Evolutionary conservation across 139 green algal species (phyloP).

Genomic region (Volvox reticuliferus): DNA sequence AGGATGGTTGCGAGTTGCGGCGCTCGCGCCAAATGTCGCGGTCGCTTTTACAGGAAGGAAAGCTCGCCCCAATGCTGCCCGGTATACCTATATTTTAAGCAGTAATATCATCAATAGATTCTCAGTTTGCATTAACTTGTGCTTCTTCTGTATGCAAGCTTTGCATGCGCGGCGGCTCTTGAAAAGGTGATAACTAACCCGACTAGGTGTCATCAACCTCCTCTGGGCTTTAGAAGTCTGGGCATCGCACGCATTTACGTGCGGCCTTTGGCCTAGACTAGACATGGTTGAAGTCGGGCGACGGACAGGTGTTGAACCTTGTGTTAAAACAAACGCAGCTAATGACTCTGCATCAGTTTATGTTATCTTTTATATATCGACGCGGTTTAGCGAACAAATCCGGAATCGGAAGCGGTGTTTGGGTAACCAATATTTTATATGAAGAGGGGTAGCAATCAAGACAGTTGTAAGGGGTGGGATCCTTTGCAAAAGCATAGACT

Average conservation of each 20-base stretch:
- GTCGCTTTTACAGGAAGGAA: neutral
- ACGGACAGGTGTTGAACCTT: neutral
- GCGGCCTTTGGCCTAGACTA: slow-evolving; percentile 21
- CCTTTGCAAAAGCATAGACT: too few relatives aligned
- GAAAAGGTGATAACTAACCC: neutral
- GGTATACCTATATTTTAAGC: neutral
- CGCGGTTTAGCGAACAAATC: too few relatives aligned
- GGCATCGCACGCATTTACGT: neutral
- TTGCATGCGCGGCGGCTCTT: neutral
- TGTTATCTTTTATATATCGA: too few relatives aligned
- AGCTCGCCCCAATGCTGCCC: neutral
- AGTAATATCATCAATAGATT: neutral
- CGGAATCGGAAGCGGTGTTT: too few relatives aligned
- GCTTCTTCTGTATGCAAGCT: neutral
- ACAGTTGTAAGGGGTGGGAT: too few relatives aligned
- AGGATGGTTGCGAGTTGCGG: neutral
- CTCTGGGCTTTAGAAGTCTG: neutral
- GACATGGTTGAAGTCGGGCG: neutral
- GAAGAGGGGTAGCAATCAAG: too few relatives aligned
- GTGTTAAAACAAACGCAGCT: neutral
- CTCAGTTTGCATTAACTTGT: neutral
- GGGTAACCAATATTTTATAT: too few relatives aligned
- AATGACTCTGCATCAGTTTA: too few relatives aligned
- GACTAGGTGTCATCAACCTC: neutral
- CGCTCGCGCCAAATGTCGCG: slow-evolving; percentile 3